Base-by-base conservation (phyloP, 345 rosid species). In the Eucalyptus brandiana region DNA sequence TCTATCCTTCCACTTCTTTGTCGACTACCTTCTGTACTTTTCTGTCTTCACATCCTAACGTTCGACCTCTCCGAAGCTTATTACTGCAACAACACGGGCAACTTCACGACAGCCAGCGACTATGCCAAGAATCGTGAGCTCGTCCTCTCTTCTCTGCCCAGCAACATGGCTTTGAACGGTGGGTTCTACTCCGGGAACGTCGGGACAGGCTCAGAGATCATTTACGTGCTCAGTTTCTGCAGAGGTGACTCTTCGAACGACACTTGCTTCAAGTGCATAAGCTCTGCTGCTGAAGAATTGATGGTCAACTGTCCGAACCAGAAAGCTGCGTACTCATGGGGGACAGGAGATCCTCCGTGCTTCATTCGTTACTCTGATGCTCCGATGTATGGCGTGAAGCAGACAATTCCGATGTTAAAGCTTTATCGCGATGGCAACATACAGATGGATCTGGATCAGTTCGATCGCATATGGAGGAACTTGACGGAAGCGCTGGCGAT, bases 301-400 rank as follows among this genome's bases (percentile, higher is more conserved):
- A 86, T 67, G 34, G 32, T 62, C 6, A 89, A 54, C 4, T 95
- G 97, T 86, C 91, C 91, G 5, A 90, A 91, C 87, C 92, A 91
- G 86, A 94, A 91, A 8, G 93, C 93, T 87, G 96, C 89, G 16
- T 26, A 87, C 34, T 49, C 91, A 2, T 92, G 93, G 94, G 87
- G 48, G 44, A 50, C 32, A 12, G 90, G 51, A 37, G 80, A 89
- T 62, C 89, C 89, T 80, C 91, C 91, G 6, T 94, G 96, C 87
- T 10, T 90, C 1, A 87, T 94, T 48, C 95, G 92, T 21, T 95
- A 93, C 91, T 87, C 95, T 17, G 83, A 92, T 69, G 49, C 12
- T 21, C 69, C 91, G 1, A 87, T 92, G 4, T 88, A 87, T 28
- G 94, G 97, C 2, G 24, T 40, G 37, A 88, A 93, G 42, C 92